Base-by-base conservation (phyloP, 768 basidiomycete genomes). In the Kwoniella pini region DNA sequence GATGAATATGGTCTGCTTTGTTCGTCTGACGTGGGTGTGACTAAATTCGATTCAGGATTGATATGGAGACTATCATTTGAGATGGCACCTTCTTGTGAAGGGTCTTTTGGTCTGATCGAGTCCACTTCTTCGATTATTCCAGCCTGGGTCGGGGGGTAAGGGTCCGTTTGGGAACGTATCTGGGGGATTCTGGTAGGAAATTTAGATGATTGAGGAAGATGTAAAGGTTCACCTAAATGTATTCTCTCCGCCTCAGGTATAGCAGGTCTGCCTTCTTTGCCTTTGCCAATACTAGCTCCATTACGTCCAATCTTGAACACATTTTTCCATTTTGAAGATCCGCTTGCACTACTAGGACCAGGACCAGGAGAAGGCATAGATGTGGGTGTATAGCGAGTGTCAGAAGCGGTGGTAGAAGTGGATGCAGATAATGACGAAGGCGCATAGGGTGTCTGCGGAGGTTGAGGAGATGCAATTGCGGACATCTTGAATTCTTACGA, bases 271-370 rank as follows among this genome's bases (percentile, higher is more conserved):
- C 57, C 54, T 22, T 54, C 51, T 26, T 64, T 58, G 9, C 57
- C 57, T 31, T 64, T 61, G 5, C 59, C 59, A 24, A 61, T 44
- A 15, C 52, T 61, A 21, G 52, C 22, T 26, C 57, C 63, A 36
- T 17, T 59, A 40, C 54, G 57, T 7, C 69, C 69, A 5, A 67
- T 43, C 36, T 67, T 70, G 65, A 70, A 70, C 17, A 70, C 60
- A 24, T 27, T 61, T 40, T 61, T 65, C 68, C 68, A 69, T 36
- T 63, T 60, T 13, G 66, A 64, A 12, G 49, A 50, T 12, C 60
- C 44, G 26, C 56, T 50, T 15, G 58, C 46, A 45, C 57, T 54
- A 6, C 43, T 57, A 12, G 56, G 52, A n/a, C 48, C 45, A n/a
- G 57, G 31, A 27, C 15, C 56, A 6, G 68, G 65, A 10, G 68